phyloP scores from a whole-genome alignment of 1,139 yeast species.

The Geotrichum citri-aurantii region DNA sequence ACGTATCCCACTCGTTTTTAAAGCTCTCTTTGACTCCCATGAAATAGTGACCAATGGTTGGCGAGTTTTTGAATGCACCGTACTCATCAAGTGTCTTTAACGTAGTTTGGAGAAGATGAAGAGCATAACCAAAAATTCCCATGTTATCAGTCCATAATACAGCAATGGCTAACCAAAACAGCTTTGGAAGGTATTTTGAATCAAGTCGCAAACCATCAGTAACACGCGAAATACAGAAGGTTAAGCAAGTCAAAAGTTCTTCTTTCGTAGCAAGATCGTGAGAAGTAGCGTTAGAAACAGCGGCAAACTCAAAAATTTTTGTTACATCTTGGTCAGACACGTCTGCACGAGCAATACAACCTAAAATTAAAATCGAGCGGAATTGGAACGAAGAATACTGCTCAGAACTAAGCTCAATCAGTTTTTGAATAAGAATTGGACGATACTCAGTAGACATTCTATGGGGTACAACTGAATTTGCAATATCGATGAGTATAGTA shows the following conservation, averaged over 20 bases:
- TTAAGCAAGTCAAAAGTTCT: slow-evolving; percentile 34
- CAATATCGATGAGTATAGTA: slow-evolving; percentile 52
- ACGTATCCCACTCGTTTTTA: slow-evolving; percentile 41
- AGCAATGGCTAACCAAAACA: slow-evolving; percentile 62
- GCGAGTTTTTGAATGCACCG: slow-evolving; percentile 27
- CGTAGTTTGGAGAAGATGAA: slow-evolving; percentile 27
- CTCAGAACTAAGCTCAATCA: slow-evolving; percentile 55
- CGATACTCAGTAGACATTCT: slow-evolving; percentile 39
- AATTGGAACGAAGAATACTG: slow-evolving; percentile 59
- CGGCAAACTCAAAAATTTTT: slow-evolving; percentile 36
- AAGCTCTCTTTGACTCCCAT: slow-evolving; percentile 41
- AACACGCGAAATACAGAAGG: slow-evolving; percentile 48
- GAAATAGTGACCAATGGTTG: slow-evolving; percentile 29
- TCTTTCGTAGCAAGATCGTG: slow-evolving; percentile 35
- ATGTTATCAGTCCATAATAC: slow-evolving; percentile 33
- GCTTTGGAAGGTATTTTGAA: slow-evolving; percentile 49
- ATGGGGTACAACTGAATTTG: slow-evolving; percentile 46
- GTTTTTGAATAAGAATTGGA: slow-evolving; percentile 72
- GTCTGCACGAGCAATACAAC: slow-evolving; percentile 61
- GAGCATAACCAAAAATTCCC: slow-evolving; percentile 26
- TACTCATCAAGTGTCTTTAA: slow-evolving; percentile 29
- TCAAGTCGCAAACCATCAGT: slow-evolving; percentile 55
- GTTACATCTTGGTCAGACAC: slow-evolving; percentile 57
- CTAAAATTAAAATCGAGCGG: slow-evolving; percentile 66
- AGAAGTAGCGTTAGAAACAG: slow-evolving; percentile 31